These are phyloP conservation scores for Blastomyces silverae DNA, from an alignment of 2,329 filamentous ascomycete genomes.

Conservation along the genomic window DNA sequence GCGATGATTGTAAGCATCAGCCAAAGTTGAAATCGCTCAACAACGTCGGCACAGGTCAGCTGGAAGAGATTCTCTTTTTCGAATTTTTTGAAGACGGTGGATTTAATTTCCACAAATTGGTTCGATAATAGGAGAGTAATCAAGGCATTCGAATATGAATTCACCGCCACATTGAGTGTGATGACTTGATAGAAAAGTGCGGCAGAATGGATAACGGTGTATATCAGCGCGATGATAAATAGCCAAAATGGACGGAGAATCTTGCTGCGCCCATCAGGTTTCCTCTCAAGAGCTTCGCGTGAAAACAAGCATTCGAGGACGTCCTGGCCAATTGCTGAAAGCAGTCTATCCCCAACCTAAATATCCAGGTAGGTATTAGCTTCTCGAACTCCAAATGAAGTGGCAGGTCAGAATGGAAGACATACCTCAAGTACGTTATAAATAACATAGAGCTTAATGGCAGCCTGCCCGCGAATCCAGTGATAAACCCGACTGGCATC, in stretches of 20 bases:
- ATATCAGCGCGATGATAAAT: constrained; percentile 77
- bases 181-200: constrained; percentile 96
- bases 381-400: neutral
- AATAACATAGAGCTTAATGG: constrained; percentile 97
- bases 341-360: constrained; percentile 72
- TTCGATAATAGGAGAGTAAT: constrained; percentile 90
- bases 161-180: constrained; percentile 94
- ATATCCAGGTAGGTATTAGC: constrained; percentile 6
- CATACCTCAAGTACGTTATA: constrained; percentile 86
- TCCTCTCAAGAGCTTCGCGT: constrained; percentile 80
- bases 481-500: constrained; percentile 98
- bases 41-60: constrained; percentile 89
- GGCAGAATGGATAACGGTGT: constrained; percentile 81
- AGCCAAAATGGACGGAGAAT: constrained; percentile 82
- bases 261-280: constrained; percentile 83
- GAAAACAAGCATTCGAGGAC: constrained; percentile 95
- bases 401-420: neutral
- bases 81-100: constrained; percentile 96
- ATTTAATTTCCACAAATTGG: constrained; percentile 98
- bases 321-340: constrained; percentile 89
- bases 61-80: constrained; percentile 98
- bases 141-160: constrained; percentile 94
- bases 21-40: constrained; percentile 96
- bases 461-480: constrained; percentile 89
- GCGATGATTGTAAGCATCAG: constrained; percentile 96